A percentile compares a stretch with the other conserved stretches of the same genome.
Evolutionary conservation across 2,329 filamentous ascomycete genomes (phyloP).

Genomic region (Arachnopeziza araneosa): DNA sequence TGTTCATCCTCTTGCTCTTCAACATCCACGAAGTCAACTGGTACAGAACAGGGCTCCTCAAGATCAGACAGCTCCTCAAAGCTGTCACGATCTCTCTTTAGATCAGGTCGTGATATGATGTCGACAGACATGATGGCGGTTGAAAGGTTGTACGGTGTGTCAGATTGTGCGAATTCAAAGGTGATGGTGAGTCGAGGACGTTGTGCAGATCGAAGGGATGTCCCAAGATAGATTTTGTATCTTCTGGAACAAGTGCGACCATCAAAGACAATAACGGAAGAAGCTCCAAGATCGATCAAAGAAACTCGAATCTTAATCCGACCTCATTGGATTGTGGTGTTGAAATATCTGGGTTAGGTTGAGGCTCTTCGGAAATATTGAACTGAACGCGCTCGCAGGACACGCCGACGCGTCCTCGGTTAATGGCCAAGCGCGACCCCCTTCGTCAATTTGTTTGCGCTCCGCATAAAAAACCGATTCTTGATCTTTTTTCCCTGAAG

Average conservation of each 20-base stretch:
- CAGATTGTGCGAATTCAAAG: not conserved
- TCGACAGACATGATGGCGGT: slow-evolving; percentile 5
- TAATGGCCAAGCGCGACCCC: too few species aligned
- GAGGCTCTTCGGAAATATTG: slow-evolving; percentile 7
- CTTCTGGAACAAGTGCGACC: not conserved
- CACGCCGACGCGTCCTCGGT: too few species aligned
- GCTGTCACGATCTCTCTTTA: slow-evolving; percentile 17
- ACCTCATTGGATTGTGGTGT: slow-evolving; percentile 1
- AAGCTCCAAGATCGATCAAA: not conserved
- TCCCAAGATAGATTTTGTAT: not conserved
- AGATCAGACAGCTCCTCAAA: slow-evolving; percentile 16
- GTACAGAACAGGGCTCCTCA: slow-evolving; percentile 10
- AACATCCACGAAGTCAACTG: slow-evolving; percentile 4
- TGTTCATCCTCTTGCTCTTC: not conserved
- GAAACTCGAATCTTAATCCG: not conserved
- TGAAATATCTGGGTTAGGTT: not conserved
- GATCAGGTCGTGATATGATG: slow-evolving; percentile 1
- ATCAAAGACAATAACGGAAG: not conserved
- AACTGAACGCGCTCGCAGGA: not conserved
- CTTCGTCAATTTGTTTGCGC: too few species aligned
- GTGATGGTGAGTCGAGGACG: not conserved
- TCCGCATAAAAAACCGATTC: too few species aligned
- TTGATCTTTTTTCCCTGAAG: too few species aligned
- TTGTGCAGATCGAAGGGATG: not conserved
- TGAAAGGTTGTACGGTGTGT: not conserved